Conservation (phyloP, 2,329 filamentous ascomycete genomes). For the Trichoderma guizhouense region DNA sequence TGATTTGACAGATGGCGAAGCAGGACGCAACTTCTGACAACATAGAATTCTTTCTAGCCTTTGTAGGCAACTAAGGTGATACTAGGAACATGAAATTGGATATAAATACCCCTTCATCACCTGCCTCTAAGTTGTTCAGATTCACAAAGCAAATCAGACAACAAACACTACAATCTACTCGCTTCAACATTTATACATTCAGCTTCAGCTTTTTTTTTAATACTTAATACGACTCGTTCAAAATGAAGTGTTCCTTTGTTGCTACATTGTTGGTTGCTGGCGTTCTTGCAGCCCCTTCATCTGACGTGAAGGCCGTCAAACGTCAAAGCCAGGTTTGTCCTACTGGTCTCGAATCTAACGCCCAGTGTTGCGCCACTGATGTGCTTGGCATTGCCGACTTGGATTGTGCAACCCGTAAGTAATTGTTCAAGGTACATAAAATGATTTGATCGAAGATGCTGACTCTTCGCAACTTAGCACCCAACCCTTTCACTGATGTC, state of each 20-base stretch:
- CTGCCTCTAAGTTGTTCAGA: not conserved
- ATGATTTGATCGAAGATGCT: not conserved
- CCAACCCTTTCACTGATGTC: not conserved
- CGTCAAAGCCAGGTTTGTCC: constrained; percentile 23
- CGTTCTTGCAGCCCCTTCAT: constrained; percentile 21
- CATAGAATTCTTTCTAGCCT: not conserved
- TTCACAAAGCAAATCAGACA: not conserved
- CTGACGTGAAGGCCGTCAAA: not conserved
- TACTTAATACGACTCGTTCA: not conserved
- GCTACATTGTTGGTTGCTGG: constrained; percentile 20
- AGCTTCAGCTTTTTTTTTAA: not conserved
- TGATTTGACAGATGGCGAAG: not conserved
- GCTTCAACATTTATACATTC: not conserved
- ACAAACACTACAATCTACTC: not conserved
- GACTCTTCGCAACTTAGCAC: not conserved
- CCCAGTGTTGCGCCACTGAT: constrained; percentile 48
- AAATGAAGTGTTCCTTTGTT: constrained; percentile 21
- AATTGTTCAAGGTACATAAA: not conserved
- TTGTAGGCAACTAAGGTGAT: not conserved
- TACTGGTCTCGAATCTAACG: constrained; percentile 25
- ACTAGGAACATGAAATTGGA: not conserved
- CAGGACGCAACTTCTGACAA: not conserved
- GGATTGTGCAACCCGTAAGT: constrained; percentile 36
- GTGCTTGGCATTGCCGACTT: constrained; percentile 46
- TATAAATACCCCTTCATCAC: constrained; percentile 15